phyloP scores from a whole-genome alignment of 1,284 basidiomycete genomes.

The Puccinia sorghi region DNA sequence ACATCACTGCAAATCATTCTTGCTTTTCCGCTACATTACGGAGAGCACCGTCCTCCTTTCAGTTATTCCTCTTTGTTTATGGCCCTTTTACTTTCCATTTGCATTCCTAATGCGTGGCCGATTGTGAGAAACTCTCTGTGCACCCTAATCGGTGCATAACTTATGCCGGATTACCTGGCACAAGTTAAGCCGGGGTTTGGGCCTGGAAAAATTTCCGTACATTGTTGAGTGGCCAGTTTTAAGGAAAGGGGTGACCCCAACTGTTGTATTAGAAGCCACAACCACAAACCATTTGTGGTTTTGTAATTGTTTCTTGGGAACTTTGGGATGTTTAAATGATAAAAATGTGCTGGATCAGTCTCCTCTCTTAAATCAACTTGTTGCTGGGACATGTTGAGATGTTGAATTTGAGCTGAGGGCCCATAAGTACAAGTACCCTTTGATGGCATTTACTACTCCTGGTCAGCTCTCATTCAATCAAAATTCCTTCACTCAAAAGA shows the following conservation, averaged over 20 bases:
- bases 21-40: no score
- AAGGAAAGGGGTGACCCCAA: slow-evolving; percentile 28
- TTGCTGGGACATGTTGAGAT: not conserved
- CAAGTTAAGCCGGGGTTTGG: no score
- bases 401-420: slow-evolving; percentile 18
- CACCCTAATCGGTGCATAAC: no score
- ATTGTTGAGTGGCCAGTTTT: not conserved
- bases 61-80: no score
- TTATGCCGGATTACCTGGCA: no score
- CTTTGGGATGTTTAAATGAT: slow-evolving; percentile 21
- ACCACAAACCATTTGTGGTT: slow-evolving; percentile 4
- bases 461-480: slow-evolving; percentile 25
- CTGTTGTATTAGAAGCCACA: slow-evolving; percentile 9
- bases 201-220: slow-evolving; percentile 16
- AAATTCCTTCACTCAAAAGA: not conserved
- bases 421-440: slow-evolving; percentile 9
- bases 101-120: no score
- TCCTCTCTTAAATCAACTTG: not conserved
- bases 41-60: no score
- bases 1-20: no score
- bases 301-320: slow-evolving; percentile 29
- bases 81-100: no score
- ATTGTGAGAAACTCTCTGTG: no score
- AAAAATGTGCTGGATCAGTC: slow-evolving; percentile 6
- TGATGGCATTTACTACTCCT: slow-evolving; percentile 17